Base-by-base conservation (phyloP, 495 filamentous ascomycete genomes). In the Tuber microsphaerosporum region DNA sequence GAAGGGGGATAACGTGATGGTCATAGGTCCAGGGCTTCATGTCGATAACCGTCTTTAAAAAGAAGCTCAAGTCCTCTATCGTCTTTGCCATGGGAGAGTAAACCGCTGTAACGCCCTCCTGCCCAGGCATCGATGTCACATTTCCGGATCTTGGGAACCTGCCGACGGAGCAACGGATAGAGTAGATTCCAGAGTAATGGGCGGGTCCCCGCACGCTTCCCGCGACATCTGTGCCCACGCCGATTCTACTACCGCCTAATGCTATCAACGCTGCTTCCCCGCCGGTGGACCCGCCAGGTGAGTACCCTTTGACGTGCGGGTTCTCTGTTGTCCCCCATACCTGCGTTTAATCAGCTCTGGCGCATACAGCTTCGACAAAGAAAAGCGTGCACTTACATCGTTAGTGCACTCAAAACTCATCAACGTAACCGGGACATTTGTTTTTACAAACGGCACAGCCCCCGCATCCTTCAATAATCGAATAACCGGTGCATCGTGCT, bases 11-110 rank as follows among this genome's bases (percentile, higher is more conserved):
- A 1, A 94, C 93, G 1, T 88, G 90, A 73, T 93, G 88, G 79
- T 98, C 95, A 81, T 97, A 97, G 76, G 88, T 90, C 95, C 95
- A 99, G 0, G 94, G 94, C 85, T 92, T 84, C 93, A 97, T 96
- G 31, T 88, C 85, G 56, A 97, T 86, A 56, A 97, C 85, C 37
- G 89, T 88, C 61, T 88, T 88, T n/a, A 92, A 90, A 83, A 99
- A 97, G 84, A 96, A 97, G 22, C 87, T 87, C 46, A 99, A 84
- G 81, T 99, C 94, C 61, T 88, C 89, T 81, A 97, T 84, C 2
- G 95, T 97, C 74, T 93, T 88, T 17, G 95, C 88, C 95, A 99
- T 97, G 5, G 94, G 94, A 73, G 92, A 94, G 83, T 94, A 97
- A 41, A 82, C 81, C 81, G 91, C 92, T 3, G 92, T 88, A 45